Conservation (phyloP, 768 basidiomycete species). For the Tulasnella sp. region DNA sequence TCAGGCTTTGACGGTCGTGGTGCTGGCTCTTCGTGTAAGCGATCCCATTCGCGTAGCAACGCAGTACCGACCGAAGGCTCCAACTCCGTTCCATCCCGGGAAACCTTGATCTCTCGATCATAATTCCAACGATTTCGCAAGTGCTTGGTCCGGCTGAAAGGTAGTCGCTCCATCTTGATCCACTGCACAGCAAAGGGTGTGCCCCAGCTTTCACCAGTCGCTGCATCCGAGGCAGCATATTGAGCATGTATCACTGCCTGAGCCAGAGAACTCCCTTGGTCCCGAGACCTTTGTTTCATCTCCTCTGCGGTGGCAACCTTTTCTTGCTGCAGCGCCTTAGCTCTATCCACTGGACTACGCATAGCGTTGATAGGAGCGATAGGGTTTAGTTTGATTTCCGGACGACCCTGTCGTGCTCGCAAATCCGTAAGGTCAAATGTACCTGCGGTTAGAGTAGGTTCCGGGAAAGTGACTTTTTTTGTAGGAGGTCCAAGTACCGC, state of each 20-base stretch:
- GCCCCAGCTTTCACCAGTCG: conserved; percentile 39
- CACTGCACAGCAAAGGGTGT: conserved; percentile 73
- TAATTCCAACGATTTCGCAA: conserved; percentile 90
- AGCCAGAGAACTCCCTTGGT: conserved; percentile 2
- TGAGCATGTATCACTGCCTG: neutral
- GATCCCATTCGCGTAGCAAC: conserved; percentile 57
- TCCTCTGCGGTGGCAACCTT: conserved; percentile 10
- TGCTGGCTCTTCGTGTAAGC: conserved; percentile 5
- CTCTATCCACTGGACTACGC: neutral
- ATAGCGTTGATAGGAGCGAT: neutral
- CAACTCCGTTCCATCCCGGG: conserved; percentile 82
- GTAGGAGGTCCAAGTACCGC: conserved; percentile 8
- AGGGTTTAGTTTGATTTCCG: conserved; percentile 1
- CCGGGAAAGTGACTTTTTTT: conserved; percentile 1
- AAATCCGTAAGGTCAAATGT: neutral
- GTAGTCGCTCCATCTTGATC: conserved; percentile 55
- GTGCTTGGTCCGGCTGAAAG: conserved; percentile 65
- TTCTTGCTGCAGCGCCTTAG: neutral
- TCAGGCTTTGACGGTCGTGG: no score
- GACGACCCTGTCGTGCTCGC: neutral
- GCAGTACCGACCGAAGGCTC: conserved; percentile 62
- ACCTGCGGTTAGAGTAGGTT: neutral
- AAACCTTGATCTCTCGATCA: conserved; percentile 66
- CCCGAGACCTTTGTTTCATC: neutral
- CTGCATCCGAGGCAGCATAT: neutral